These are phyloP conservation scores for Pseudozyma flocculosa DNA, from an alignment of 1,284 basidiomycete genomes.

Conservation along the genomic window DNA sequence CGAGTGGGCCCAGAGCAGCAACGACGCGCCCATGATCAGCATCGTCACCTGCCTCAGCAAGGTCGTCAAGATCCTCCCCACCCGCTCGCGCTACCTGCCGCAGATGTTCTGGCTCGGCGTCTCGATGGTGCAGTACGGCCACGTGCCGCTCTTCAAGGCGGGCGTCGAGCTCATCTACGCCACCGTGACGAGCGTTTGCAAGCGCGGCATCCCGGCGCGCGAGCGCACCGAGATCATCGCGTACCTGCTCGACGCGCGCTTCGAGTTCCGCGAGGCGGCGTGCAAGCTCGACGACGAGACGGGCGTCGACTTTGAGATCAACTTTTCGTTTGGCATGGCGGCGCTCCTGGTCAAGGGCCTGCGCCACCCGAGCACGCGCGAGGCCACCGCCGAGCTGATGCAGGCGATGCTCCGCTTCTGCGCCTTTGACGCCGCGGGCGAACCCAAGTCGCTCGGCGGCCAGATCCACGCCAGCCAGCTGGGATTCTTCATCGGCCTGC, in stretches of 20 bases:
- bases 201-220: slow-evolving; percentile 32
- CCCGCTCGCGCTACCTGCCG: slow-evolving; percentile 44
- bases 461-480: slow-evolving; percentile 39
- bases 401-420: slow-evolving; percentile 39
- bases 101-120: slow-evolving; percentile 55
- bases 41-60: slow-evolving; percentile 53
- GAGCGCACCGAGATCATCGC: slow-evolving; percentile 35
- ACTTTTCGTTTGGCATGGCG: slow-evolving; percentile 51
- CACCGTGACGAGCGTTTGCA: slow-evolving; percentile 39
- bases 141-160: slow-evolving; percentile 49
- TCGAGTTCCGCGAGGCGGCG: slow-evolving; percentile 48
- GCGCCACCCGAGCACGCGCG: slow-evolving; percentile 45
- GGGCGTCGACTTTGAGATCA: slow-evolving; percentile 54
- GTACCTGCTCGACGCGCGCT: slow-evolving; percentile 44
- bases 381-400: slow-evolving; percentile 43
- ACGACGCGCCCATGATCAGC: slow-evolving; percentile 52
- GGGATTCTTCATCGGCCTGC: slow-evolving; percentile 48
- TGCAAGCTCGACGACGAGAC: slow-evolving; percentile 50
- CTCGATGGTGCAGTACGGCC: slow-evolving; percentile 49
- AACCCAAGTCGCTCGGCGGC: slow-evolving; percentile 21
- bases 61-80: slow-evolving; percentile 50
- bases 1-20: slow-evolving; percentile 47
- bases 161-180: slow-evolving; percentile 47
- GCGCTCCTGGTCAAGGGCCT: slow-evolving; percentile 51
- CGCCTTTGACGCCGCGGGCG: slow-evolving; percentile 32